Evolutionary conservation across 805 yeast genomes (phyloP), one percentile per base, ranked within the genome.

Genomic region (Candida piceae): DNA sequence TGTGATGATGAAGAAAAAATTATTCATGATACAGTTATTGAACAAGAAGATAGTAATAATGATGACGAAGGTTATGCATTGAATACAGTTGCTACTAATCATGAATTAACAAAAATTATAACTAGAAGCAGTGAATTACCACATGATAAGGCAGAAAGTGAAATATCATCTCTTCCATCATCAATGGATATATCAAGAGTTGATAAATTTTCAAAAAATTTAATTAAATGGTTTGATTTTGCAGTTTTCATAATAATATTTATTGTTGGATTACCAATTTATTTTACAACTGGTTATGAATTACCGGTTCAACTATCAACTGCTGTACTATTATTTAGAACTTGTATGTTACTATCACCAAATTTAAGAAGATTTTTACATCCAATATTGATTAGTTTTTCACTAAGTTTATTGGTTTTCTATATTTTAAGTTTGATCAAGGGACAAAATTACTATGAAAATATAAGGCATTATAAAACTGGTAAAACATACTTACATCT

Each of bases 381-480:
- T 52, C 94, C 95, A 0, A 82, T 84, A 23, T 61, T 84, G 34
- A 65, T 81, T 21, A 74, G 80, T 43, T 81, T 86, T 5, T 78
- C 74, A 1, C 48, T 72, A n/a, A 72, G 81, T n/a, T 66, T 82
- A 49, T 63, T 84, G 19, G 66, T 78, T 10, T 78, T 77, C 48
- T 80, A 73, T 53, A 69, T 84, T 8, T 72, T 81, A 12, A 70
- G 79, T 4, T 48, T 76, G 40, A 80, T 82, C 35, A 67, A 69
- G 28, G 53, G 58, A 19, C 52, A 57, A n/a, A 71, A 74, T 26
- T 82, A 80, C 45, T 58, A 76, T 26, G 65, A 62, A 2, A 70
- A 70, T 19, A 64, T 84, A 40, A 51, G 60, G 29, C 64, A 66
- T 45, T 84, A 79, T 62, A 76, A 78, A 45, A 84, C 90, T 0